Conservation (phyloP, 768 basidiomycete genomes). For the Dacryopinax spathularia region DNA sequence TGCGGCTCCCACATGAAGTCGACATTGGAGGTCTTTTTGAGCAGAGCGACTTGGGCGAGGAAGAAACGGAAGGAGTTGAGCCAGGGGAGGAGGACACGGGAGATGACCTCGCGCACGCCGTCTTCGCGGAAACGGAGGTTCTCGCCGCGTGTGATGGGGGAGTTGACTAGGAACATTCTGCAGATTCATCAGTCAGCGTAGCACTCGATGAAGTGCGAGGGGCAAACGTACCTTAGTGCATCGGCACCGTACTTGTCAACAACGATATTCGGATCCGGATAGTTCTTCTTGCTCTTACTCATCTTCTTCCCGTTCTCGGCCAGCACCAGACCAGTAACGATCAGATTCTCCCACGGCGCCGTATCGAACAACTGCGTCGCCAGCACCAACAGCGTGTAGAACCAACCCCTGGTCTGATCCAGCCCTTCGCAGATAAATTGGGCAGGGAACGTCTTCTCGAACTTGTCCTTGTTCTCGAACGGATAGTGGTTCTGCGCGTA, state of each 20-base stretch:
- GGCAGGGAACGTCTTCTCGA: constrained; percentile 77
- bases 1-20: constrained; percentile 82
- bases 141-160: constrained; percentile 93
- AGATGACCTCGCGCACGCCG: constrained; percentile 91
- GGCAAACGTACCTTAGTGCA: constrained; percentile 54
- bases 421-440: constrained; percentile 97
- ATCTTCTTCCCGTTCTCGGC: constrained; percentile 99
- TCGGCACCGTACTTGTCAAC: constrained; percentile 90
- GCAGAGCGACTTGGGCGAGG: constrained; percentile 78
- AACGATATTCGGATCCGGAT: constrained; percentile 86
- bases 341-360: constrained; percentile 97
- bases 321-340: constrained; percentile 88
- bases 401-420: constrained; percentile 98
- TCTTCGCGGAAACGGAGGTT: constrained; percentile 97
- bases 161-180: constrained; percentile 97
- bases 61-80: constrained; percentile 99
- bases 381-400: constrained; percentile 92
- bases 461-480: constrained; percentile 86
- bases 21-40: constrained; percentile 63
- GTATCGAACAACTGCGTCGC: constrained; percentile 87
- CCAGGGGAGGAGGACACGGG: constrained; percentile 94
- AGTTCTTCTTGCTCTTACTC: constrained; percentile 95
- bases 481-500: constrained; percentile 96
- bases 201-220: neutral
- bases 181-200: neutral